Percentiles rank a stretch among this genome's conserved stretches.
Evolutionary conservation across 495 filamentous ascomycete genomes (phyloP).

Genomic region (Penicillium cinerascens): DNA sequence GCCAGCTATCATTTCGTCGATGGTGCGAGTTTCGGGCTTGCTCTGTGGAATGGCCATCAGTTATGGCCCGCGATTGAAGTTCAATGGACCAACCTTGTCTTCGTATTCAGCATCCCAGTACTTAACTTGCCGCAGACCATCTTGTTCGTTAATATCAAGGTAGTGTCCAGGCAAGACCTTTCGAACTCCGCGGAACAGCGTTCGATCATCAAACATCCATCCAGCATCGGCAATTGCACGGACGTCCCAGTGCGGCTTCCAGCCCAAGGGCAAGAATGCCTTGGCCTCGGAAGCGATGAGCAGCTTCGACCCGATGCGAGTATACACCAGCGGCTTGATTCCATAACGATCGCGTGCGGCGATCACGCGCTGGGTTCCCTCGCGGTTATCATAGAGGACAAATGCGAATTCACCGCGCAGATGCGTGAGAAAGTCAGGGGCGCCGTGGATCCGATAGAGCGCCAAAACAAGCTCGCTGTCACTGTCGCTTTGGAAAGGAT

Average conservation of each 20-base stretch:
- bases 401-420: slow-evolving; percentile 52
- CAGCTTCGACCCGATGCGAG: slow-evolving; percentile 28
- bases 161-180: slow-evolving; percentile 34
- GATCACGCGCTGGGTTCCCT: slow-evolving; percentile 3
- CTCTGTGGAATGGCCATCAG: slow-evolving; percentile 29
- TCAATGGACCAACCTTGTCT: slow-evolving; percentile 38
- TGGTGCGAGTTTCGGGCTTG: slow-evolving; percentile 27
- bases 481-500: slow-evolving; percentile 37
- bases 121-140: slow-evolving; percentile 21
- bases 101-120: slow-evolving; percentile 51
- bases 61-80: slow-evolving; percentile 5
- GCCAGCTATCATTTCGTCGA: slow-evolving; percentile 44
- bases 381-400: slow-evolving; percentile 45
- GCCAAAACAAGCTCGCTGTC: slow-evolving; percentile 51
- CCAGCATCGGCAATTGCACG: slow-evolving; percentile 31
- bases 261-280: slow-evolving; percentile 42
- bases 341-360: slow-evolving; percentile 37
- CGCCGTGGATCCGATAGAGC: slow-evolving; percentile 44
- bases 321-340: slow-evolving; percentile 44
- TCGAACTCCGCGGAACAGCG: slow-evolving; percentile 42
- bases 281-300: slow-evolving; percentile 45
- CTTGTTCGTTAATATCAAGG: slow-evolving; percentile 18
- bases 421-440: slow-evolving; percentile 39
- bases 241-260: slow-evolving; percentile 50
- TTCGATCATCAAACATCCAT: slow-evolving; percentile 37